A percentile compares a stretch with the other conserved stretches of the same genome.
These are phyloP conservation scores for Chrysanthemum lavandulifolium DNA, from an alignment of 129 eudicot genomes.

Conservation along the genomic window DNA sequence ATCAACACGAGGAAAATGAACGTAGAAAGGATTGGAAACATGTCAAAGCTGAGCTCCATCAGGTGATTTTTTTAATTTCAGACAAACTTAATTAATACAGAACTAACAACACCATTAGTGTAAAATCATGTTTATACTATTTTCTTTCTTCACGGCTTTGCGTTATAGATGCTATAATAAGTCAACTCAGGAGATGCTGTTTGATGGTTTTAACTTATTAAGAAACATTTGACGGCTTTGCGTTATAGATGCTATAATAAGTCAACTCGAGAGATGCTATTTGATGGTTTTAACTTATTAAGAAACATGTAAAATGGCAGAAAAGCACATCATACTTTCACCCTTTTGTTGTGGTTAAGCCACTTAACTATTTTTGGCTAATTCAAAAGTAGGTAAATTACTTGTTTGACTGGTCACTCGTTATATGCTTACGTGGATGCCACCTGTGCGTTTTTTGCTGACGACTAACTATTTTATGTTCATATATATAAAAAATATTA, in stretches of 20 bases:
- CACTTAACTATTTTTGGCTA: too few relatives aligned
- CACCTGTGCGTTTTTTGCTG: too few relatives aligned
- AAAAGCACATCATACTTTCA: too few relatives aligned
- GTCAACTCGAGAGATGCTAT: not conserved
- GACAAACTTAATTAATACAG: conserved; percentile 7
- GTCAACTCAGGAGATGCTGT: conserved; percentile 16
- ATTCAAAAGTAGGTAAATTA: too few relatives aligned
- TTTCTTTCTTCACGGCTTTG: too few relatives aligned
- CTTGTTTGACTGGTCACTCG: too few relatives aligned
- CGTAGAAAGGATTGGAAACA: conserved; percentile 11
- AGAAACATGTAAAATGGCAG: too few relatives aligned
- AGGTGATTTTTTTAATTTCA: conserved; percentile 1
- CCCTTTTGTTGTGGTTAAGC: too few relatives aligned
- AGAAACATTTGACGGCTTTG: not conserved
- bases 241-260: conserved; percentile 3
- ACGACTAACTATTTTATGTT: too few relatives aligned
- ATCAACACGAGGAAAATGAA: conserved; percentile 13
- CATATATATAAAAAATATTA: too few relatives aligned
- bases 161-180: conserved; percentile 6
- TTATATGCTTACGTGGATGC: too few relatives aligned
- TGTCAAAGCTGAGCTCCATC: conserved; percentile 16
- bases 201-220: conserved; percentile 4
- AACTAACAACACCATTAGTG: conserved; percentile 4
- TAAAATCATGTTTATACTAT: not conserved
- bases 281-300: too few relatives aligned